A percentile compares a stretch with the other conserved stretches of the same genome.
Evolutionary conservation across 441 rosid species (phyloP).

Genomic region (Adansonia madagascariensis): DNA sequence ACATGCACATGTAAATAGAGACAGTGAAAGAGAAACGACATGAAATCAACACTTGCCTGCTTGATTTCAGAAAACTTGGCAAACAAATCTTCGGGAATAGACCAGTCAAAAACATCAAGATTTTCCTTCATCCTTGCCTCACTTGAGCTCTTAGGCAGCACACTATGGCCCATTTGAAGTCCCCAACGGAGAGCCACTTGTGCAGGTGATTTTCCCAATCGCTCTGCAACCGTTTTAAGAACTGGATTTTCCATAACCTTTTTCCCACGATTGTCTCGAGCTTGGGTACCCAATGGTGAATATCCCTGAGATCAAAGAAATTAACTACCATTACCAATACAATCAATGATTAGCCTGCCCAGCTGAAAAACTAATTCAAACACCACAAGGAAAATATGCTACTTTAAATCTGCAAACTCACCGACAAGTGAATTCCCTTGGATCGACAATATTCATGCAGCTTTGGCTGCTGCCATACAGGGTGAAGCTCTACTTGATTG

Average conservation of each 20-base stretch:
- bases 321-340: not conserved
- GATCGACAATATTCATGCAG: constrained; percentile 61
- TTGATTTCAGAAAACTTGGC: constrained; percentile 24
- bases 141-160: constrained; percentile 41
- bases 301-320: constrained; percentile 26
- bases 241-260: constrained; percentile 33
- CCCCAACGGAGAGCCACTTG: constrained; percentile 48
- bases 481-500: constrained; percentile 75
- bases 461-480: constrained; percentile 63
- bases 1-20: not conserved
- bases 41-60: constrained; percentile 21
- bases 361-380: not conserved
- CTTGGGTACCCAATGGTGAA: constrained; percentile 41
- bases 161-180: constrained; percentile 41
- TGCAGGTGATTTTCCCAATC: constrained; percentile 32
- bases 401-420: constrained; percentile 37
- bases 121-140: constrained; percentile 44
- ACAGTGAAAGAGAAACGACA: not conserved
- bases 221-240: constrained; percentile 27
- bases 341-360: not conserved
- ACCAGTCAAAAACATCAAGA: constrained; percentile 38
- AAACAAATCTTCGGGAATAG: constrained; percentile 37
- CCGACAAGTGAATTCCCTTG: constrained; percentile 58
- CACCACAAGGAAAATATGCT: not conserved
- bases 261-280: constrained; percentile 12